phyloP scores from a whole-genome alignment of 106 monocot species.

The Xerophyta viscosa region DNA sequence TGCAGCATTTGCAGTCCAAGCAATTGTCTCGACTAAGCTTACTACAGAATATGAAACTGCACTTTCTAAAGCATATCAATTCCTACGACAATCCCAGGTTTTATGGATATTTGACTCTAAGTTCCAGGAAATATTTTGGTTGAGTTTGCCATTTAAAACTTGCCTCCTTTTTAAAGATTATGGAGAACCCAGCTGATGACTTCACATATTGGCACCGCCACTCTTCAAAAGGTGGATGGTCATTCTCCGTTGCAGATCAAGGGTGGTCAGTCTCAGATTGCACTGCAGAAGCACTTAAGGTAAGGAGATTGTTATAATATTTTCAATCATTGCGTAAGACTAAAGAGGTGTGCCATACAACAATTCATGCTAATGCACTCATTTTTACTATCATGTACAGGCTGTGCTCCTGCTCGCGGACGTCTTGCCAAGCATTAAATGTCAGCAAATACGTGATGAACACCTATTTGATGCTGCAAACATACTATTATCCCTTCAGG shows the following conservation, averaged over 20 bases:
- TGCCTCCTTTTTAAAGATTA: slow-evolving; percentile 25
- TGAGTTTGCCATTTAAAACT: too few relatives aligned
- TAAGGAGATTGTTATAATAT: too few relatives aligned
- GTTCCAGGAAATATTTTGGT: background rate
- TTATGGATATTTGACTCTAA: background rate
- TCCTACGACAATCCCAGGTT: slow-evolving; percentile 73
- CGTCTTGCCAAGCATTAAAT: slow-evolving; percentile 53
- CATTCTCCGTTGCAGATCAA: background rate
- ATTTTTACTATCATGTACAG: too few relatives aligned
- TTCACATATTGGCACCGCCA: slow-evolving; percentile 80
- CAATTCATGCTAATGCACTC: too few relatives aligned
- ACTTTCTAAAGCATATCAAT: slow-evolving; percentile 58
- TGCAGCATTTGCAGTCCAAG: too few relatives aligned
- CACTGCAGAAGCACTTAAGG: background rate
- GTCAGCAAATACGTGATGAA: slow-evolving; percentile 36
- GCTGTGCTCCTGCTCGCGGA: slow-evolving; percentile 55
- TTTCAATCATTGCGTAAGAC: too few relatives aligned
- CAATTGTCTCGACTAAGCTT: slow-evolving; percentile 49
- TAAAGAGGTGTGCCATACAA: too few relatives aligned
- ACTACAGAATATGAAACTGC: slow-evolving; percentile 49
- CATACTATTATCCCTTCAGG: slow-evolving; percentile 69
- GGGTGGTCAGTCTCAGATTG: background rate
- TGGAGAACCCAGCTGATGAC: slow-evolving; percentile 65
- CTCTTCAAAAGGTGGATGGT: slow-evolving; percentile 31
- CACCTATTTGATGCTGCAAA: slow-evolving; percentile 80